phyloP scores from a whole-genome alignment of 179 eudicot species.

The Corrigiola litoralis region DNA sequence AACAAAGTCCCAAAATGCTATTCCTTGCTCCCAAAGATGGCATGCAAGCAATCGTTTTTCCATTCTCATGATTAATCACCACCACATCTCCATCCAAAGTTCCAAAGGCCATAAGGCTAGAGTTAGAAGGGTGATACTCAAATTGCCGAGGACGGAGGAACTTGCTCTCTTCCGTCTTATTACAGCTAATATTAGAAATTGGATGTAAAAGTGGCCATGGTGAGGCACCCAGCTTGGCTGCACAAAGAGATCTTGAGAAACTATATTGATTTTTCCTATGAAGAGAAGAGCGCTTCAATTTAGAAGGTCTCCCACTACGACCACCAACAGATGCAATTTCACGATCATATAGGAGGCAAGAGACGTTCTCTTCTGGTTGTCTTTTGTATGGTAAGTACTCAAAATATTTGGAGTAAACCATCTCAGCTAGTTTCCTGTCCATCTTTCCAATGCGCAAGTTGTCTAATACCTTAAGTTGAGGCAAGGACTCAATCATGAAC shows the following conservation, averaged over 20 bases:
- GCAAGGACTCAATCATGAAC: conserved; percentile 68
- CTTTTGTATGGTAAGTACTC: conserved; percentile 68
- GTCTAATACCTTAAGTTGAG: conserved; percentile 58
- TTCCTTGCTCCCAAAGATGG: conserved; percentile 71
- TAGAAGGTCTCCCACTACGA: conserved; percentile 14
- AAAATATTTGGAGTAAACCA: conserved; percentile 38
- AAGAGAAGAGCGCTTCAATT: conserved; percentile 17
- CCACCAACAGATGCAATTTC: conserved; percentile 37
- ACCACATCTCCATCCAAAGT: conserved; percentile 93
- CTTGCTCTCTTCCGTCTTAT: conserved; percentile 43
- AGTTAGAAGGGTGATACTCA: conserved; percentile 83
- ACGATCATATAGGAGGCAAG: conserved; percentile 55
- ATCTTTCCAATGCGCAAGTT: conserved; percentile 48
- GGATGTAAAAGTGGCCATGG: conserved; percentile 66
- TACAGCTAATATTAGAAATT: conserved; percentile 41
- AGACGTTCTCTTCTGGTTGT: conserved; percentile 32
- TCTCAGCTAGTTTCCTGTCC: conserved; percentile 51
- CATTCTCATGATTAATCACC: conserved; percentile 84
- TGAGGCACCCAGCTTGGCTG: conserved; percentile 78
- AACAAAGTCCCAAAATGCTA: conserved; percentile 81
- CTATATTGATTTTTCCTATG: conserved; percentile 40
- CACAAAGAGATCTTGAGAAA: conserved; percentile 70
- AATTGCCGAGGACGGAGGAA: conserved; percentile 87
- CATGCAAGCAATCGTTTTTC: conserved; percentile 52
- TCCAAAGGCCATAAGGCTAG: conserved; percentile 91